Base-by-base conservation (phyloP, 2,329 filamentous ascomycete genomes). In the Cercospora sojina region DNA sequence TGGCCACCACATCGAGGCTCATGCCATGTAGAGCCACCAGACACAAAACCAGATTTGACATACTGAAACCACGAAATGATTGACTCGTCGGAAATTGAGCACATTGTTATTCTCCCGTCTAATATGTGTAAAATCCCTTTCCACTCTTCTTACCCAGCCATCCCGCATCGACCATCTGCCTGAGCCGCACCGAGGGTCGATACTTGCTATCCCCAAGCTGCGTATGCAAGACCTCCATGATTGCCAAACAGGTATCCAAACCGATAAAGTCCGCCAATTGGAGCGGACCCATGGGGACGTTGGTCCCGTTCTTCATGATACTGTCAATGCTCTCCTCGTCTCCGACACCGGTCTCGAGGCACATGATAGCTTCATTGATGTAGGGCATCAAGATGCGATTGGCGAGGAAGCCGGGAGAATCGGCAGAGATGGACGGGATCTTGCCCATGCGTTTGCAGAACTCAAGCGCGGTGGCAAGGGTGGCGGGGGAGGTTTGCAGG, bases 221-320 rank as follows among this genome's bases (percentile, higher is more conserved):
- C 67, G 87, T 84, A 77, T 98, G 88, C 75, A 99, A 80, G 3
- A 98, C 95, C 80, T 91, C 93, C 95, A 99, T 99, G 75, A 99
- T 99, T 23, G 94, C 89, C 69, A 98, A 82, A 77, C 95, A 99
- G 0, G 95, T 99, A 78, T 99, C 95, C 53, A 99, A 84, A 7
- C 95, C 95, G 75, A 99, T 98, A 76, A 99, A 99, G 79, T 99
- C 95, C 2, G 95, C 95, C 74, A 99, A 82, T 75, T 93, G 90
- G 71, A 99, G 83, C 9, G 95, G 95, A 0, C 95, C 95, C 95
- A 99, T 99, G 25, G 95, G 95, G 47, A 99, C 95, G 77, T 97
- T 97, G 23, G 95, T 99, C 56, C 95, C 95, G 74, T 97, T 97
- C 86, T 97, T 98, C 95, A 99, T 99, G 74, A 99, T 99, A 71